Conservation (phyloP, 2,329 filamentous ascomycete genomes). For the Septoria linicola region DNA sequence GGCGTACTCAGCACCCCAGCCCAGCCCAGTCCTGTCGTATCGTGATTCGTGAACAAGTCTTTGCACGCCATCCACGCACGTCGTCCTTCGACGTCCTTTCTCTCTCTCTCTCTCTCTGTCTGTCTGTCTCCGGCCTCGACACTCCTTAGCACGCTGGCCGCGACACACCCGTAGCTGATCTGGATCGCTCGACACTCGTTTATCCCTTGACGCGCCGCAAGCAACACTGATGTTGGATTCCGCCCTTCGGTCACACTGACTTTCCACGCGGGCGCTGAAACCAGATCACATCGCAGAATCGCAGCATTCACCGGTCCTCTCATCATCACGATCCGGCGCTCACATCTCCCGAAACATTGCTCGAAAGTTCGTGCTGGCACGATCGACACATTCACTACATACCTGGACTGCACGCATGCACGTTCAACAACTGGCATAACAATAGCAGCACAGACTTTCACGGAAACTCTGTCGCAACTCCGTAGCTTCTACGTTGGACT, state of each 20-base stretch:
- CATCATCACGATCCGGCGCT: background rate
- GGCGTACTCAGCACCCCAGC: too few relatives aligned
- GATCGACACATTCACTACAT: slow-evolving; percentile 14
- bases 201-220: background rate
- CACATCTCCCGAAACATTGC: background rate
- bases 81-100: too few relatives aligned
- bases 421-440: background rate
- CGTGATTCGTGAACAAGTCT: too few relatives aligned
- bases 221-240: slow-evolving; percentile 11
- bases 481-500: background rate
- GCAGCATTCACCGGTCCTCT: background rate
- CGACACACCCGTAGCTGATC: background rate
- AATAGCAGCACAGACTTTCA: background rate
- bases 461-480: background rate
- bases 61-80: background rate
- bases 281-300: slow-evolving; percentile 6
- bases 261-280: background rate
- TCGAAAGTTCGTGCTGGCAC: slow-evolving; percentile 17
- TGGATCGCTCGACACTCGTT: slow-evolving; percentile 9
- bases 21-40: too few relatives aligned
- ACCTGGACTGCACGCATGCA: slow-evolving; percentile 2
- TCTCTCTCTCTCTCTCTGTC: slow-evolving; percentile 1
- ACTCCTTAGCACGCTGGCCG: slow-evolving; percentile 17
- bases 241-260: background rate
- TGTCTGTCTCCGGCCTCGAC: background rate